Evolutionary conservation across 1,284 basidiomycete genomes (phyloP).

Genomic region (Moniliella sp.): DNA sequence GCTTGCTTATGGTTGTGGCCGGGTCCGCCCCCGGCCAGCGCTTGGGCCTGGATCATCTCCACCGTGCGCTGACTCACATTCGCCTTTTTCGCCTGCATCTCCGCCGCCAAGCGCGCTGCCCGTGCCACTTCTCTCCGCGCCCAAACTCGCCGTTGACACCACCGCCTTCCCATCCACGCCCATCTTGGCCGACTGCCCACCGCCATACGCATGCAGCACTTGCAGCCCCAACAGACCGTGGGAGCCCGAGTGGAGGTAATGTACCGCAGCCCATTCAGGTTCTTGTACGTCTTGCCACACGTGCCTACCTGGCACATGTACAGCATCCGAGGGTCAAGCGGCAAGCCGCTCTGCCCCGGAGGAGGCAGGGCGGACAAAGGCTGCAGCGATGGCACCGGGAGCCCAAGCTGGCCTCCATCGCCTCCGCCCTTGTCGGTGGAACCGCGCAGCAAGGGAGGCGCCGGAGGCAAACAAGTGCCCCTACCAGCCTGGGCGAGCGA

Average conservation of each 20-base stretch:
- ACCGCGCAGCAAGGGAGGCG: no score
- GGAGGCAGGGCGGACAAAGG: background rate
- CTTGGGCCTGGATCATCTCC: no score
- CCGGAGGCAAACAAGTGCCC: no score
- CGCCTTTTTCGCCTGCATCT: constrained; percentile 4
- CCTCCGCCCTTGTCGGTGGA: no score
- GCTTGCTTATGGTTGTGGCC: constrained; percentile 1
- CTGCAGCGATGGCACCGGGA: background rate
- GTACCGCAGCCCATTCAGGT: constrained; percentile 46
- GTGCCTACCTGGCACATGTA: constrained; percentile 34
- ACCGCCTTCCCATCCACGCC: constrained; percentile 25
- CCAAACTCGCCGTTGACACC: constrained; percentile 23
- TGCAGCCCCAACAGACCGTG: constrained; percentile 40
- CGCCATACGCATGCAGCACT: constrained; percentile 25
- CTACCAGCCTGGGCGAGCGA: no score
- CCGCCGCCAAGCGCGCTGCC: constrained; percentile 18
- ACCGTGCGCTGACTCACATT: no score
- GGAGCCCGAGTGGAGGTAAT: constrained; percentile 87
- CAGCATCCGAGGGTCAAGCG: constrained; percentile 5
- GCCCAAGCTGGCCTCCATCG: no score
- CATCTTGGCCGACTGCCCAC: constrained; percentile 26
- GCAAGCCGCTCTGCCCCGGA: no score
- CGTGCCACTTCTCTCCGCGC: constrained; percentile 22
- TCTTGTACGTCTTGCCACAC: constrained; percentile 83
- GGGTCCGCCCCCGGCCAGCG: constrained; percentile 15